These are phyloP conservation scores for Elsinoe fawcettii DNA, from an alignment of 2,329 filamentous ascomycete species.

Conservation along the genomic window DNA sequence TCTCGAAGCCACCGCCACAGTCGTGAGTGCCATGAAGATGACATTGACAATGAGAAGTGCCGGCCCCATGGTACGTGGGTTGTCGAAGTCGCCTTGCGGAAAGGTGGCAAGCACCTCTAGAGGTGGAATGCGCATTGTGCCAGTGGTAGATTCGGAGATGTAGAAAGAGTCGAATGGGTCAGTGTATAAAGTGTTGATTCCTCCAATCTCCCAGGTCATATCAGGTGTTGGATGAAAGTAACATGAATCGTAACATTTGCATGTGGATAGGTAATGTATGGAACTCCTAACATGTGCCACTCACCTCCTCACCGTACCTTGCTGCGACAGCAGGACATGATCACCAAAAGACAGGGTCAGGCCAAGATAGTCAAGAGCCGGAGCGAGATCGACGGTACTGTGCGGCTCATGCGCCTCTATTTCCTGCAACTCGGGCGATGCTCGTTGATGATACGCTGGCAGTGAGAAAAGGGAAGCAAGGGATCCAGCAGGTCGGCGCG, in stretches of 20 bases:
- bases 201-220: neutral
- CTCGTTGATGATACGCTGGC: neutral
- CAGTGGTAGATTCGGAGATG: neutral
- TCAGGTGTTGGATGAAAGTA: neutral
- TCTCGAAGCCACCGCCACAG: constrained; percentile 31
- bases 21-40: constrained; percentile 32
- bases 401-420: neutral
- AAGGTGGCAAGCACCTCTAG: constrained; percentile 30
- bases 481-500: neutral
- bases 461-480: constrained; percentile 6
- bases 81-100: constrained; percentile 35
- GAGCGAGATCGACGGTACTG: neutral
- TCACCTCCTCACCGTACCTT: neutral
- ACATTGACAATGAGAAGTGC: constrained; percentile 35
- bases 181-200: neutral
- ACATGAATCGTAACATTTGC: constrained; percentile 2
- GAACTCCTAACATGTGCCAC: neutral
- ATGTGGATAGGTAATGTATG: neutral
- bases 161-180: neutral
- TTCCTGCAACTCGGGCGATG: neutral
- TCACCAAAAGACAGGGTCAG: neutral
- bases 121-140: constrained; percentile 22
- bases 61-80: constrained; percentile 35
- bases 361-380: neutral
- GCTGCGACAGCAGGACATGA: neutral